phyloP scores from a whole-genome alignment of 2,329 filamentous ascomycete genomes.

The Zasmidium cellare region DNA sequence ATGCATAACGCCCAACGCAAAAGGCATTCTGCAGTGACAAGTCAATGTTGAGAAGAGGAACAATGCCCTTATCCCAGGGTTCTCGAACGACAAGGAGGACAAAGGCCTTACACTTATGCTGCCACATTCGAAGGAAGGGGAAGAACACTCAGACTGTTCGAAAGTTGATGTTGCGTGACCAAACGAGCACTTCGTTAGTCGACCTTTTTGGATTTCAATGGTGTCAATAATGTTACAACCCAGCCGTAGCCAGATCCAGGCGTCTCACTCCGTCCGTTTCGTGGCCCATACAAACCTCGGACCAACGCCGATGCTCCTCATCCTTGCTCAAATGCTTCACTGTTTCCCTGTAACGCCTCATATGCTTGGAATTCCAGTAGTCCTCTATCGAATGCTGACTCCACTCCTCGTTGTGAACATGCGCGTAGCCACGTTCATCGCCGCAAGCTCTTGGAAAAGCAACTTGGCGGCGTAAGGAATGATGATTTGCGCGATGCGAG shows the following conservation, averaged over 20 bases:
- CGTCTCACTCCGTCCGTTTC: background rate
- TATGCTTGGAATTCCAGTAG: background rate
- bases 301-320: too few species aligned
- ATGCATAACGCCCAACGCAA: too few species aligned
- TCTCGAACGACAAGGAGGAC: too few species aligned
- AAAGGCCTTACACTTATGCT: too few species aligned
- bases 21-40: too few species aligned
- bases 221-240: background rate
- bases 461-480: constrained; percentile 98
- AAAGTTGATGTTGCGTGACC: background rate
- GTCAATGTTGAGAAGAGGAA: too few species aligned
- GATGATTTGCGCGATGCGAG: constrained; percentile 94
- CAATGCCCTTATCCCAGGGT: too few species aligned
- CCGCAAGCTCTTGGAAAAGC: constrained; percentile 94
- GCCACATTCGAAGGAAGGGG: too few species aligned
- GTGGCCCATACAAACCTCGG: too few species aligned
- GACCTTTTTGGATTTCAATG: background rate
- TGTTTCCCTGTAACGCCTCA: background rate
- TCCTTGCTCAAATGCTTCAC: background rate
- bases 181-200: background rate
- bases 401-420: constrained; percentile 73
- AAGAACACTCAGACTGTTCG: too few species aligned
- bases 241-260: background rate
- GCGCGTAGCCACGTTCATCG: constrained; percentile 97
- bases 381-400: constrained; percentile 30